These are phyloP conservation scores for Aeschynomene evenia DNA, from an alignment of 306 rosid genomes.

Conservation along the genomic window DNA sequence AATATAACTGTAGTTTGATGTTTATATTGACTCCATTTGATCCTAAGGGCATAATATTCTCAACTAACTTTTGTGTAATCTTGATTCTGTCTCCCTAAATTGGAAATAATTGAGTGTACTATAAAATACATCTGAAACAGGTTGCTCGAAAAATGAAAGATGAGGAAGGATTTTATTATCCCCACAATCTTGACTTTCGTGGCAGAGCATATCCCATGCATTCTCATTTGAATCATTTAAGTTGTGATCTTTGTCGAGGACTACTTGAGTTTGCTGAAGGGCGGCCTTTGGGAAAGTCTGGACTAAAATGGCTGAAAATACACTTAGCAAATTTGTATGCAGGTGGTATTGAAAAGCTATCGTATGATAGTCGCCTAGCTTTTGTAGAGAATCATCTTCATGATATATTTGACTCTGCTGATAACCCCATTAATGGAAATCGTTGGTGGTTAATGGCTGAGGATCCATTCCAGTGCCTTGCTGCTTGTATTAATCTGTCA, in stretches of 20 bases:
- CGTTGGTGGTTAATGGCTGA: slow-evolving; percentile 86
- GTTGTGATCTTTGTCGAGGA: slow-evolving; percentile 85
- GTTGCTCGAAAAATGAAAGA: slow-evolving; percentile 77
- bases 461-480: slow-evolving; percentile 88
- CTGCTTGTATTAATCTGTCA: slow-evolving; percentile 73
- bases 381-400: slow-evolving; percentile 68
- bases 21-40: background rate
- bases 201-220: slow-evolving; percentile 92
- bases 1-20: background rate
- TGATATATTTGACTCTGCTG: slow-evolving; percentile 70
- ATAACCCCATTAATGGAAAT: slow-evolving; percentile 64
- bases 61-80: background rate
- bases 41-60: background rate
- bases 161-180: slow-evolving; percentile 82
- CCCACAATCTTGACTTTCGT: slow-evolving; percentile 84
- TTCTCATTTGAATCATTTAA: slow-evolving; percentile 81
- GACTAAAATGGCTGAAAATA: slow-evolving; percentile 71
- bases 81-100: slow-evolving; percentile 11
- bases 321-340: slow-evolving; percentile 73
- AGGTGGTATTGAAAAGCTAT: slow-evolving; percentile 74
- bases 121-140: slow-evolving; percentile 41
- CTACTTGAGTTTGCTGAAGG: slow-evolving; percentile 83
- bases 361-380: slow-evolving; percentile 63
- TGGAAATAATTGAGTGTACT: slow-evolving; percentile 3
- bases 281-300: slow-evolving; percentile 69